Conservation (phyloP, 2,329 filamentous ascomycete species). For the Aspergillus udagawae region DNA sequence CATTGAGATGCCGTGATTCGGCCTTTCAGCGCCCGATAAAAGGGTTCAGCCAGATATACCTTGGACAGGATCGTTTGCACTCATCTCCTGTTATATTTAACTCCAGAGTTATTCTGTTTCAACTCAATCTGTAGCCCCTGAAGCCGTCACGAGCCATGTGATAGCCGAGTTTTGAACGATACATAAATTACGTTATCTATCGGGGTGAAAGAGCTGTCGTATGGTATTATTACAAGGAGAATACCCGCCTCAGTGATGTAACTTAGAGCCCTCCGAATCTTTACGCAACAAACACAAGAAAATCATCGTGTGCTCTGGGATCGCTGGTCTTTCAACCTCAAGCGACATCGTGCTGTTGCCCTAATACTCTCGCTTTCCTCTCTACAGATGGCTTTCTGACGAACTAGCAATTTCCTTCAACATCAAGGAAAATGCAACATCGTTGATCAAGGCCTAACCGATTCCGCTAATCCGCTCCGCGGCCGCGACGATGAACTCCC, state of each 20-base stretch:
- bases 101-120: not conserved
- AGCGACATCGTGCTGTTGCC: not conserved
- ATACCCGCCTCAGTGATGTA: not conserved
- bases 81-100: not conserved
- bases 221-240: not conserved
- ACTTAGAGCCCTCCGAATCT: not conserved
- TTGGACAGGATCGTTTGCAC: too few species aligned
- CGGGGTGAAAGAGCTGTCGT: not conserved
- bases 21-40: not conserved
- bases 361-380: not conserved
- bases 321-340: not conserved
- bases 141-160: not conserved
- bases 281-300: not conserved
- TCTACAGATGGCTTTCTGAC: not conserved
- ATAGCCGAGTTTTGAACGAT: not conserved
- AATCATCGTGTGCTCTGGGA: not conserved
- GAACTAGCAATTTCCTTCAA: not conserved
- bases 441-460: conserved; percentile 8
- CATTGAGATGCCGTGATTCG: not conserved
- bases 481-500: conserved; percentile 28
- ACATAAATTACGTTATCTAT: not conserved
- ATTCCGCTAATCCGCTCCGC: conserved; percentile 9
- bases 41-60: not conserved
- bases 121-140: not conserved
- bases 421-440: conserved; percentile 2